These are phyloP conservation scores for Buddleja alternifolia DNA, from an alignment of 257 asterid genomes.

Conservation along the genomic window DNA sequence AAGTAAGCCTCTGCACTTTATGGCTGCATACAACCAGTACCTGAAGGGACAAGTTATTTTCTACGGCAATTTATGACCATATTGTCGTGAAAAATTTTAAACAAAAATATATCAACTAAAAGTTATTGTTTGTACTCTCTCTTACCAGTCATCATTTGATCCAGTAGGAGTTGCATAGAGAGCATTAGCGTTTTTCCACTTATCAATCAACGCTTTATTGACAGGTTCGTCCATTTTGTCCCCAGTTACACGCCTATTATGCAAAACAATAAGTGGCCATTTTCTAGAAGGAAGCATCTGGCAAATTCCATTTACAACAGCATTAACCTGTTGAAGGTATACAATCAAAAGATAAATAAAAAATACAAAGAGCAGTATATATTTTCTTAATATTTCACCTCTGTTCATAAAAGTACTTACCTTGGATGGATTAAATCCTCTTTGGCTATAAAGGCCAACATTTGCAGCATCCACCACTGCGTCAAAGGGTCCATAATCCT, in stretches of 20 bases:
- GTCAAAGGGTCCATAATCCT: constrained; percentile 84
- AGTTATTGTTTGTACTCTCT: constrained; percentile 3
- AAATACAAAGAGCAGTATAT: not conserved
- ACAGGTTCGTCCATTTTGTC: constrained; percentile 69
- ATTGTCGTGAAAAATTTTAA: not conserved
- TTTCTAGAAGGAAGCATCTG: constrained; percentile 79
- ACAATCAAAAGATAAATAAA: constrained; percentile 6
- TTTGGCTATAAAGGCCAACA: constrained; percentile 76
- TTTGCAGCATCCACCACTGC: constrained; percentile 92
- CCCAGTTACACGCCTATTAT: constrained; percentile 74
- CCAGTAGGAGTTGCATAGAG: constrained; percentile 92
- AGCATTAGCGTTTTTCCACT: constrained; percentile 78
- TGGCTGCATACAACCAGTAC: constrained; percentile 98
- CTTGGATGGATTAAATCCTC: constrained; percentile 68
- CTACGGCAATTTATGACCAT: constrained; percentile 21
- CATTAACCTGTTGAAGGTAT: constrained; percentile 55
- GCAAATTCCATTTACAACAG: constrained; percentile 77
- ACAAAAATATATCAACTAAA: not conserved
- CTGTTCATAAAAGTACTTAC: constrained; percentile 41
- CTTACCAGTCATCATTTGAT: constrained; percentile 95
- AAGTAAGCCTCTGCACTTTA: constrained; percentile 65
- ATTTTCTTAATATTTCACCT: not conserved
- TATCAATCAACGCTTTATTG: constrained; percentile 59
- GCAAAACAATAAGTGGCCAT: constrained; percentile 84
- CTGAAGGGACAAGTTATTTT: constrained; percentile 45